Evolutionary conservation across 148 eudicot genomes (phyloP).

Genomic region (Chenopodium album): DNA sequence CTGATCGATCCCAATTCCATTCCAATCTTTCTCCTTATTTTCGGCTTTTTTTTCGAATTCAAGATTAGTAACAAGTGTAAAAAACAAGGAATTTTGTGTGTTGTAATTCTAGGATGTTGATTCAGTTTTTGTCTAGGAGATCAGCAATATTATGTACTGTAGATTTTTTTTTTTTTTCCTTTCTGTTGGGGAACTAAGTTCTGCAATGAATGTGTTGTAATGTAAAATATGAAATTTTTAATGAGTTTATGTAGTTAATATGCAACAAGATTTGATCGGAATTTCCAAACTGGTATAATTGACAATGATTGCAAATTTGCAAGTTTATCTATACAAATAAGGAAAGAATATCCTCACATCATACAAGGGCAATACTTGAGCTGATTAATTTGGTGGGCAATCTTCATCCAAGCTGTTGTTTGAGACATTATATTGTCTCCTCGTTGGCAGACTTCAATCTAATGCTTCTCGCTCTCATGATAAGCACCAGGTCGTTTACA

Average conservation of each 20-base stretch:
- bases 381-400: not conserved
- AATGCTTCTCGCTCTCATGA: not conserved
- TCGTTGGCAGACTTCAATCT: not conserved
- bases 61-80: conserved; percentile 25
- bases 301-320: not conserved
- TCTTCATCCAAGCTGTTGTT: not conserved
- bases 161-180: not conserved
- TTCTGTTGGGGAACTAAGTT: not conserved
- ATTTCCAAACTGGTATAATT: not conserved
- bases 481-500: not conserved
- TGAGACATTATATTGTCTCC: not conserved
- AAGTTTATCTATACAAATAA: not conserved
- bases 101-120: not conserved
- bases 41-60: not conserved
- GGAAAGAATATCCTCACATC: not conserved
- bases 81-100: conserved; percentile 15
- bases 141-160: not conserved
- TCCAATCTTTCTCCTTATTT: not conserved
- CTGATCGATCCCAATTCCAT: conserved; percentile 25
- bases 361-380: not conserved
- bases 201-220: conserved; percentile 4
- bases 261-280: not conserved
- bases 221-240: not conserved
- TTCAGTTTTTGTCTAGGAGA: not conserved
- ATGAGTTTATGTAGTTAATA: not conserved